Conservation (phyloP, 2,329 filamentous ascomycete genomes). For the Aspergillus sojae region DNA sequence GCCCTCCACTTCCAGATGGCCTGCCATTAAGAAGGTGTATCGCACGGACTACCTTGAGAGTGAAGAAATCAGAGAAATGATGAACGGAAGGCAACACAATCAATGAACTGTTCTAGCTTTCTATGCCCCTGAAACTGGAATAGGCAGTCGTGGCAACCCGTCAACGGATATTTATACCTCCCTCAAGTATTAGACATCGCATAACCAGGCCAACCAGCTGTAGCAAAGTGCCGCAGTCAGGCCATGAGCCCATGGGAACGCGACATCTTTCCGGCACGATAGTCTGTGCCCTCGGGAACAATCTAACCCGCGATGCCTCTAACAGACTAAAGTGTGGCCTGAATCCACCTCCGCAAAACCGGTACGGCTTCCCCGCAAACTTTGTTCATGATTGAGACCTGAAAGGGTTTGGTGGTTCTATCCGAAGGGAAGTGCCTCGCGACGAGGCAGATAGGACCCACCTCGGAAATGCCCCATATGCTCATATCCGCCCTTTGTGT, state of each 20-base stretch:
- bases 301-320: neutral
- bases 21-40: neutral
- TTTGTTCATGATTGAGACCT: neutral
- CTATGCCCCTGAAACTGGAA: neutral
- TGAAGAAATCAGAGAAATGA: too few relatives aligned
- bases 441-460: neutral
- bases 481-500: too few relatives aligned
- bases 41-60: neutral
- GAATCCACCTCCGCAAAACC: slow-evolving; percentile 1
- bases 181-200: neutral
- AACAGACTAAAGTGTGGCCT: neutral
- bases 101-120: neutral
- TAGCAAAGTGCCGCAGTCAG: neutral
- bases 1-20: neutral
- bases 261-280: neutral
- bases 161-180: neutral
- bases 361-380: neutral
- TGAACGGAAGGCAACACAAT: neutral
- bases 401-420: neutral
- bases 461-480: neutral
- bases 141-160: neutral
- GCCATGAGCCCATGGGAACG: neutral
- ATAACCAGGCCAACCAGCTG: neutral
- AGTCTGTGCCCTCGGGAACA: neutral
- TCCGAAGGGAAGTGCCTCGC: neutral